phyloP scores from a whole-genome alignment of 495 filamentous ascomycete species.

The Delitschia confertaspora region DNA sequence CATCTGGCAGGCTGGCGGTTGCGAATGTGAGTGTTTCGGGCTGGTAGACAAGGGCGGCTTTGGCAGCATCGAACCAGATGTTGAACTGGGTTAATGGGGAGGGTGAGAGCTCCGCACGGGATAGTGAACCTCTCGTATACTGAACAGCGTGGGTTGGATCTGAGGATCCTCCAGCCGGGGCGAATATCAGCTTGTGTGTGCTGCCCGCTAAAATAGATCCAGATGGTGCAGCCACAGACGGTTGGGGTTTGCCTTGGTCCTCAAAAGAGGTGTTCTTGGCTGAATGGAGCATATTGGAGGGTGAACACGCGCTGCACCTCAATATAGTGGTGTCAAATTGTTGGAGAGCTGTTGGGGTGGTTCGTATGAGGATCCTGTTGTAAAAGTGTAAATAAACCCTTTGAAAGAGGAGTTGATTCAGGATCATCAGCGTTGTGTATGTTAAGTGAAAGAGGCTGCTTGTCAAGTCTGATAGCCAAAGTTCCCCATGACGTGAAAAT shows the following conservation, averaged over 20 bases:
- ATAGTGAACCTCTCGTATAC: constrained; percentile 50
- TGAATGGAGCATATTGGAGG: constrained; percentile 1
- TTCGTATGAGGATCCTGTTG: no score
- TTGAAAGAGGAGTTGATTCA: no score
- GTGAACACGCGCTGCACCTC: neutral
- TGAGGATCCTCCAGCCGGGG: constrained; percentile 30
- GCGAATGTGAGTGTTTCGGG: constrained; percentile 72
- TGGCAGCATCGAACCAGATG: constrained; percentile 70
- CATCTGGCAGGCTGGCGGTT: constrained; percentile 77
- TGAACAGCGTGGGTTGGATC: constrained; percentile 50
- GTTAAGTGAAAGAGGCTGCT: no score
- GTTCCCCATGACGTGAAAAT: no score
- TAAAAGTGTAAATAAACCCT: no score
- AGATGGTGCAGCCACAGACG: no score
- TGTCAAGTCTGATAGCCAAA: no score
- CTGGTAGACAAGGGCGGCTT: constrained; percentile 50
- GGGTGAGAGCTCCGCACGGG: constrained; percentile 44
- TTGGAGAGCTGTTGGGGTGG: no score
- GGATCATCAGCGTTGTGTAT: no score
- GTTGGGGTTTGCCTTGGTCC: no score
- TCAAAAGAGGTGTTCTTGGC: neutral
- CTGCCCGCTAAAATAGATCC: no score
- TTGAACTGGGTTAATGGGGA: constrained; percentile 74
- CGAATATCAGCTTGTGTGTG: constrained; percentile 32
- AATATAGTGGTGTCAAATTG: neutral